Evolutionary conservation across 768 basidiomycete genomes (phyloP).

Genomic region (Suillus plorans): DNA sequence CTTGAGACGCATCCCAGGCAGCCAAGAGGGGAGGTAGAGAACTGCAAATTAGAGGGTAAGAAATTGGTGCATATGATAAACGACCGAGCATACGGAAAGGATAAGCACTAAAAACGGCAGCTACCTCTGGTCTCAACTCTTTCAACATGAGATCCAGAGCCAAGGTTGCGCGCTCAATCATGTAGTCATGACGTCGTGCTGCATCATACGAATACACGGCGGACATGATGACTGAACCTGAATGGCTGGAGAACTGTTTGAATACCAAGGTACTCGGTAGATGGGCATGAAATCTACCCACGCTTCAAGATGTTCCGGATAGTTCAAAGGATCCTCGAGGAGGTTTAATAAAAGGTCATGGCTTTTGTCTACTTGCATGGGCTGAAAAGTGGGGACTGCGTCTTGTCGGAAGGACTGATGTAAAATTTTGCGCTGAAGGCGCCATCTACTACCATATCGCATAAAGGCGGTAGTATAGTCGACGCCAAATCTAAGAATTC

Average conservation of each 20-base stretch:
- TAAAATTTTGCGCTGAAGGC: constrained; percentile 15
- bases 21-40: constrained; percentile 10
- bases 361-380: constrained; percentile 1
- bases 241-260: constrained; percentile 1
- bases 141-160: background rate
- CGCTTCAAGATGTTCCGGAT: constrained; percentile 1
- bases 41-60: constrained; percentile 2
- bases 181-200: background rate
- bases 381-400: constrained; percentile 3
- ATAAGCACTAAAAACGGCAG: constrained; percentile 5
- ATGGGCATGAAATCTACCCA: background rate
- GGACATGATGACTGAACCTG: constrained; percentile 10
- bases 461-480: constrained; percentile 11
- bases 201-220: constrained; percentile 11
- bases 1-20: constrained; percentile 13
- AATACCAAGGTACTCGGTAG: background rate
- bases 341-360: constrained; percentile 2
- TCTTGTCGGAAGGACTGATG: constrained; percentile 14
- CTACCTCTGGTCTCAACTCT: constrained; percentile 6
- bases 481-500: constrained; percentile 7
- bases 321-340: constrained; percentile 2
- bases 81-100: constrained; percentile 4
- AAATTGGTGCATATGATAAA: constrained; percentile 17
- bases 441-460: constrained; percentile 16
- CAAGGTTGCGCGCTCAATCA: background rate